Evolutionary conservation across 139 green algal genomes (phyloP), one percentile per base, ranked within the genome.

Genomic region (Chlamydomonas applanata): DNA sequence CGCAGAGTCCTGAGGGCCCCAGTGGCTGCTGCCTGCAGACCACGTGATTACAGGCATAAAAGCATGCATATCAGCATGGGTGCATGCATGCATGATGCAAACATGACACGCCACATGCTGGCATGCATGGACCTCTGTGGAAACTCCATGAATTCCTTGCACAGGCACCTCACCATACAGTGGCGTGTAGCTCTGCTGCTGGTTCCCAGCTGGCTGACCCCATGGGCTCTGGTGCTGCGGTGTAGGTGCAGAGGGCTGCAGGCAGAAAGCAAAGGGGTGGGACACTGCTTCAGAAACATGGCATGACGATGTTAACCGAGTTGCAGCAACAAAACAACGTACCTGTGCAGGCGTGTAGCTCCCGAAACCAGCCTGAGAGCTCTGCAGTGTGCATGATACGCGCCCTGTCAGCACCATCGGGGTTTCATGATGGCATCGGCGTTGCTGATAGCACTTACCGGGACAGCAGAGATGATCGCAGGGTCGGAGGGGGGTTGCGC

Each of bases 381-480:
- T 49, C 40, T 49, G 40, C 40, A 49, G 7, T 11, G 40, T 11
- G 11, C 7, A 49, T 11, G 11, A 49, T 49, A 49, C 7, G 11
- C n/a, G n/a, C 40, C 40, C 40, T 11, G 40, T 49, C 40, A 49
- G 40, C 7, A 49, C n/a, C n/a, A 49, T 7, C 40, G 11, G 7
- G 11, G 11, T 11, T 19, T 49, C 40, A 49, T 49, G 7, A 49
- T 19, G 40, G 7, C 40, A 49, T 49, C 40, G 11, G 40, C 40
- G 40, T 11, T 49, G 40, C 40, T 19, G 40, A n/a, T 11, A 49
- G 44, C 35, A 22, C 3, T n/a, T 1, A 36, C 30, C 14, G 40
- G 53, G 25, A 83, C 80, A 30, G 72, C 75, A 0, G 81, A 87
- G 3, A 85, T 78, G 46, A 87, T 87, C 2, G 78, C 81, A 11